Conservation (phyloP, 495 filamentous ascomycete species). For the Neurospora terricola region DNA sequence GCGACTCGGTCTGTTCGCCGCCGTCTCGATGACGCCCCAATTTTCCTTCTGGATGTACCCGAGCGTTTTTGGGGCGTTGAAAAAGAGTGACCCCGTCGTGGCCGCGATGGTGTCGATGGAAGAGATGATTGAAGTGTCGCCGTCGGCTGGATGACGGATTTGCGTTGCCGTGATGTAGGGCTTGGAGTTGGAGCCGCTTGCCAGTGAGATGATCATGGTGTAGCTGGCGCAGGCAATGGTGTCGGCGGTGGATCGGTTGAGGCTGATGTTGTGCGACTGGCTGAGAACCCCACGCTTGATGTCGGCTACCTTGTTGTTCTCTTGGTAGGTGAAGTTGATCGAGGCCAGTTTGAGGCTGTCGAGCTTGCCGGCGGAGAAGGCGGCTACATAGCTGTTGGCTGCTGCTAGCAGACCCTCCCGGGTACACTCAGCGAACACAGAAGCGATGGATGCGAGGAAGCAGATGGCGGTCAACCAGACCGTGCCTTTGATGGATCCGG, state of each 20-base stretch:
- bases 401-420: slow-evolving; percentile 28
- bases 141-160: slow-evolving; percentile 24
- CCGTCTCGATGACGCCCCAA: slow-evolving; percentile 25
- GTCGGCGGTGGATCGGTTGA: slow-evolving; percentile 31
- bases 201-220: slow-evolving; percentile 30
- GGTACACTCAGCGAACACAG: slow-evolving; percentile 23
- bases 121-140: slow-evolving; percentile 23
- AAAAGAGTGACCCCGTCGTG: slow-evolving; percentile 37
- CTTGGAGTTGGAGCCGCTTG: slow-evolving; percentile 13
- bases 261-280: slow-evolving; percentile 26
- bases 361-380: slow-evolving; percentile 22
- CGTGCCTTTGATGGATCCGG: background rate
- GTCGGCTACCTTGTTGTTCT: slow-evolving; percentile 31
- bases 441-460: background rate
- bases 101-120: slow-evolving; percentile 37
- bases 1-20: slow-evolving; percentile 16
- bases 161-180: slow-evolving; percentile 36
- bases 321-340: slow-evolving; percentile 30
- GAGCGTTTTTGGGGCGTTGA: slow-evolving; percentile 34
- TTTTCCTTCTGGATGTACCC: slow-evolving; percentile 32
- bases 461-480: background rate
- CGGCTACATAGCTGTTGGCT: slow-evolving; percentile 25
- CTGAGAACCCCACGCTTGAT: slow-evolving; percentile 24
- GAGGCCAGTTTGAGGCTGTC: slow-evolving; percentile 18
- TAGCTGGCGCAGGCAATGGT: slow-evolving; percentile 33